Conservation (phyloP, 768 basidiomycete genomes). For the Erythrobasidium yunnanense region DNA sequence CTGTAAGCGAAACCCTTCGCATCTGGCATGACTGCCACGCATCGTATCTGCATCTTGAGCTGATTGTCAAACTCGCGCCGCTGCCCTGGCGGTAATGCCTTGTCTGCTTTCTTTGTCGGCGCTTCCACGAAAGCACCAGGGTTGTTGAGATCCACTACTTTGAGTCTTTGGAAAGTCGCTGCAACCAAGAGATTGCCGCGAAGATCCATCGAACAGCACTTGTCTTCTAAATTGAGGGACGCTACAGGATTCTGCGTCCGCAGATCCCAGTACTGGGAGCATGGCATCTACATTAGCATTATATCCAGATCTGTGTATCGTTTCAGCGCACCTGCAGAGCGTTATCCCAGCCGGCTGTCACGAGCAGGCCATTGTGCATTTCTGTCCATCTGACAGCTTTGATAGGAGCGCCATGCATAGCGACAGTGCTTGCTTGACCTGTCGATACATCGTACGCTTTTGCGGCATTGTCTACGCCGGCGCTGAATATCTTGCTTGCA, state of each 20-base stretch:
- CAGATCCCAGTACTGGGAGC: conserved; percentile 19
- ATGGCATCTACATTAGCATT: neutral
- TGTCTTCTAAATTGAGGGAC: conserved; percentile 11
- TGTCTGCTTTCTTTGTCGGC: too few relatives aligned
- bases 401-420: conserved; percentile 36
- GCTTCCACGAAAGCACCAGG: conserved; percentile 43
- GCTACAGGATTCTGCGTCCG: conserved; percentile 9
- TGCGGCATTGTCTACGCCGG: conserved; percentile 89
- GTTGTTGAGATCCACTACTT: conserved; percentile 78
- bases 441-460: conserved; percentile 82
- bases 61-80: conserved; percentile 4
- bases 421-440: conserved; percentile 47
- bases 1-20: conserved; percentile 44
- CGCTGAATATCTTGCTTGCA: conserved; percentile 79
- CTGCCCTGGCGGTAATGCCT: conserved; percentile 43
- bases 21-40: conserved; percentile 42
- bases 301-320: neutral
- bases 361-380: conserved; percentile 49
- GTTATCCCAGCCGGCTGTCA: conserved; percentile 97
- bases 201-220: conserved; percentile 31
- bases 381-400: neutral
- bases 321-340: conserved; percentile 62
- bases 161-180: conserved; percentile 79
- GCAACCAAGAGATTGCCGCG: conserved; percentile 50
- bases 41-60: conserved; percentile 40